Conservation (phyloP, 2,329 filamentous ascomycete genomes). For the Coniochaeta hoffmannii region DNA sequence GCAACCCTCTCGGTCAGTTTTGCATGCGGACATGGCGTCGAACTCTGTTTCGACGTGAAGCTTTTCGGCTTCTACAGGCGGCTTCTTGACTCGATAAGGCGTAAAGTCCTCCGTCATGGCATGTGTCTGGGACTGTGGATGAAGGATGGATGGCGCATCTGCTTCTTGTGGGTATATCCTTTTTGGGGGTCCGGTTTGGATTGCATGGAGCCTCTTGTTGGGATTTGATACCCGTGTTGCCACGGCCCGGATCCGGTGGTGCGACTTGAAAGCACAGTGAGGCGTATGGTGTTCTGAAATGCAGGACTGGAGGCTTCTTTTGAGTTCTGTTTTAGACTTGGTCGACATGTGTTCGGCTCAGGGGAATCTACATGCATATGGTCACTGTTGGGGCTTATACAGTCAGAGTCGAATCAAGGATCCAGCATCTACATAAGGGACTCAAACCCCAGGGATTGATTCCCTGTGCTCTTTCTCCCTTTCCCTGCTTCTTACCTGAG, state of each 20-base stretch:
- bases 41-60: neutral
- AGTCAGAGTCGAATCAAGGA: neutral
- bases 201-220: neutral
- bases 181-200: neutral
- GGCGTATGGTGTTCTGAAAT: neutral
- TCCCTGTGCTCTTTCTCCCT: too few species aligned
- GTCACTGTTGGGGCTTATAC: neutral
- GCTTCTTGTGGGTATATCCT: neutral
- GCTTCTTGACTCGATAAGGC: neutral
- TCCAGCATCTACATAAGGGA: neutral
- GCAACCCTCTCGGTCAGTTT: neutral
- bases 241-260: neutral
- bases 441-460: neutral
- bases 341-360: neutral
- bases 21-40: neutral
- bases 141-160: slow-evolving; percentile 13
- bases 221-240: neutral
- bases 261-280: neutral
- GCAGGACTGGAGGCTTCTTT: neutral
- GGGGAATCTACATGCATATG: neutral
- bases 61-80: neutral
- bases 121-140: neutral
- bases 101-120: neutral
- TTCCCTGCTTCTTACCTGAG: neutral
- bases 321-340: neutral